Evolutionary conservation across 306 rosid species (phyloP), one percentile per base, ranked within the genome.

Genomic region (Vigna nakashimae): DNA sequence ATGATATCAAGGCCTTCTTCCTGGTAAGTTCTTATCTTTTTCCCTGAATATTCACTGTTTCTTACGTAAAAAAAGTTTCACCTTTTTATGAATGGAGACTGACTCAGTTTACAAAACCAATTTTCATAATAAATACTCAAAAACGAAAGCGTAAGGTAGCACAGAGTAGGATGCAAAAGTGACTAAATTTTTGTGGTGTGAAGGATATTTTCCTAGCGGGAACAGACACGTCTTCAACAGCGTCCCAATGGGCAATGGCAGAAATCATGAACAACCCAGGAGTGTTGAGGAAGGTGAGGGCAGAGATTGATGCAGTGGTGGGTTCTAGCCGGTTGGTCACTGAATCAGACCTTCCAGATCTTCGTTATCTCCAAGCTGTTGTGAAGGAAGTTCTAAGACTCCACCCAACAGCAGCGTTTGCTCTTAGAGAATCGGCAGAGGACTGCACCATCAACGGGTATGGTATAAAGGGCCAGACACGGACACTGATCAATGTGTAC

Each of bases 1-100:
- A 76, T 28, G 88, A 92, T 80, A 72, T 92, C 57, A 92, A 92
- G 73, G 84, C 84, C 11, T 92, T 90, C 77, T 85, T 91, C 70
- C 77, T 91, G 5, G 92, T 89, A 80, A 82, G 94, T 72, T 36
- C 3, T 28, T 73, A 14, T 26, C 34, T 78, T 28, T n/a, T 16
- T 1, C n/a, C 7, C 1, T 4, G 10, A 5, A 15, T 16, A 16
- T 51, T 52, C 3, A 52, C 3, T n/a, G 9, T 51, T 16, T n/a
- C 3, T 52, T 30, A 40, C 45, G 12, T 9, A 26, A 8, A 52
- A 3, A 52, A 50, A 50, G 8, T 50, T 5, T 50, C 40, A 34
- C 40, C 6, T 34, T 34, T 34, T 34, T 34, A 34, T 26, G 40
- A 34, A 34, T 34, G 7, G 40, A 34, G 40, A 34, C 40, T 4